These are phyloP conservation scores for Podila clonocystis DNA, from an alignment of 192 early-diverging fungal genomes.

Conservation along the genomic window DNA sequence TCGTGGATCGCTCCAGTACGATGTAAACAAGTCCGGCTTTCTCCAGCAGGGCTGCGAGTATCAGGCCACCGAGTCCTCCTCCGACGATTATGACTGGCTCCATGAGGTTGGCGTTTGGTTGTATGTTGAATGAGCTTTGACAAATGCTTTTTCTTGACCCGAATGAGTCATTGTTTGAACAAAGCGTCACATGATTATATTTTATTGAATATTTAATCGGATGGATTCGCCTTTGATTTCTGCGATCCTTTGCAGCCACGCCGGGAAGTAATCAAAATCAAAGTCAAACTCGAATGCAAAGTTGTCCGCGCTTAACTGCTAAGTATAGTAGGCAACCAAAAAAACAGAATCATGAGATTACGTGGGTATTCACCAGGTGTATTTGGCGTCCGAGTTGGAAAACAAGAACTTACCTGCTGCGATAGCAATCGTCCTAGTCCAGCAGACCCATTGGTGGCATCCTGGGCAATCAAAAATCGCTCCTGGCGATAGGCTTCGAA, in stretches of 20 bases:
- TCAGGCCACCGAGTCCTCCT: slow-evolving; percentile 31
- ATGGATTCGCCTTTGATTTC: not conserved
- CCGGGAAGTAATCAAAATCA: slow-evolving; percentile 22
- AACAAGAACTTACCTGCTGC: not conserved
- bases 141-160: too few relatives aligned
- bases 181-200: too few relatives aligned
- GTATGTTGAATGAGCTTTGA: too few relatives aligned
- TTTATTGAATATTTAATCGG: too few relatives aligned
- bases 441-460: slow-evolving; percentile 1
- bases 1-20: slow-evolving; percentile 29
- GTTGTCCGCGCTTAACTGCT: too few relatives aligned
- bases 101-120: not conserved
- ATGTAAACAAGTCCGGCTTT: slow-evolving; percentile 39
- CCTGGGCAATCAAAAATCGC: slow-evolving; percentile 6
- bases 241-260: slow-evolving; percentile 13
- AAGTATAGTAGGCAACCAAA: not conserved
- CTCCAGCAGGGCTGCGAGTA: slow-evolving; percentile 39
- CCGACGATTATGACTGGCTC: slow-evolving; percentile 30
- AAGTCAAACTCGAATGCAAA: slow-evolving; percentile 8
- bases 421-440: slow-evolving; percentile 1
- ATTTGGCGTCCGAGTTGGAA: not conserved
- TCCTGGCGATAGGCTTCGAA: slow-evolving; percentile 1
- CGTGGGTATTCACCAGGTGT: too few relatives aligned
- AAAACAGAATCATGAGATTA: not conserved
- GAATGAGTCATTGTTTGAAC: too few relatives aligned